Evolutionary conservation across 805 yeast genomes (phyloP).

Genomic region (Sporopachydermia quercuum): DNA sequence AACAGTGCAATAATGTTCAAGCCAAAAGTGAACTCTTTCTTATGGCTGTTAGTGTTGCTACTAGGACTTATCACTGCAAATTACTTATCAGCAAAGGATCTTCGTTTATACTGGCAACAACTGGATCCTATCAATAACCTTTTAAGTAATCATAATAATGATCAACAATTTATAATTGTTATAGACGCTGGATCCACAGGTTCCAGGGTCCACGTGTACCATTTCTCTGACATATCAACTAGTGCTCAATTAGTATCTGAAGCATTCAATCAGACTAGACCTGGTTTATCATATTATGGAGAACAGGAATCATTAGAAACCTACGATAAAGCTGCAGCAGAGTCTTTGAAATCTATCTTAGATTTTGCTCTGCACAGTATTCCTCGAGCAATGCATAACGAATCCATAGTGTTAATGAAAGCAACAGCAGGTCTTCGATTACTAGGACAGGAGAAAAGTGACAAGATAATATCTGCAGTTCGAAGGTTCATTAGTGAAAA

Average conservation of each 20-base stretch:
- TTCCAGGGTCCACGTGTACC: conserved; percentile 43
- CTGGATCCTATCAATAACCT: no score
- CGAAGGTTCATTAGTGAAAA: conserved; percentile 34
- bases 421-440: conserved; percentile 59
- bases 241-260: conserved; percentile 1
- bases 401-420: conserved; percentile 57
- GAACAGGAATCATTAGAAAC: conserved; percentile 35
- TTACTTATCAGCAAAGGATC: no score
- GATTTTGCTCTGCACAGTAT: conserved; percentile 32
- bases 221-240: conserved; percentile 32
- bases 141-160: no score
- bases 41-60: background rate
- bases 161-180: conserved; percentile 33
- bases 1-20: no score
- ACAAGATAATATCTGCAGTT: conserved; percentile 27
- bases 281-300: conserved; percentile 41
- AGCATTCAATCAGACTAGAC: conserved; percentile 39
- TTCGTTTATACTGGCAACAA: no score
- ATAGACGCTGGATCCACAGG: conserved; percentile 59
- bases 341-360: conserved; percentile 34
- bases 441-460: conserved; percentile 35
- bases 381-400: conserved; percentile 40
- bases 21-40: background rate
- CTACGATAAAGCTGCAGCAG: conserved; percentile 28
- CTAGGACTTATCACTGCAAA: background rate